Base-by-base conservation (phyloP, 345 rosid genomes). In the Mallotus nudiflorus region DNA sequence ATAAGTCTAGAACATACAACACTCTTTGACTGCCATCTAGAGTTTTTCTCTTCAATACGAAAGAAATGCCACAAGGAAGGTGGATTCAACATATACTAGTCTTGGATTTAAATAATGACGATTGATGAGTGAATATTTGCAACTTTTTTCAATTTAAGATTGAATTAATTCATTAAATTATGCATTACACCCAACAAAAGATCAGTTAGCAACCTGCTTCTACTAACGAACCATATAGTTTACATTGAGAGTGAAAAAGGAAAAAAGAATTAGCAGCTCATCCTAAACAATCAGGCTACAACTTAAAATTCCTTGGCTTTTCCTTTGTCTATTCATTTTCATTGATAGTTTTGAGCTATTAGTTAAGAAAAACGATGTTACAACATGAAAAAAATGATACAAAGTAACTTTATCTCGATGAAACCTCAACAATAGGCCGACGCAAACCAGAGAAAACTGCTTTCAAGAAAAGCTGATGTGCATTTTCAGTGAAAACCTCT, bases 381-480 rank as follows among this genome's bases (percentile, higher is more conserved):
- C n/a, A 11, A 28, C 31, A 54, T 22, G 29, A 7, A 9, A n/a
- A 73, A 61, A n/a, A n/a, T n/a, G 28, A 18, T 51, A 58, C 72
- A 74, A 56, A 40, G 69, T 9, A 48, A 62, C 48, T 57, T 68
- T 57, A 75, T 65, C 48, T 40, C 7, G 70, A 74, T 66, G 67
- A 68, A 11, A 60, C 70, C 44, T 75, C 77, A 35, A 56, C 29
- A 24, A 65, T 66, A 10, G 85, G 61, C 33, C 80, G 71, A 7
- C 87, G 68, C 58, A 90, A 73, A 64, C 96, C 97, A 20, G 88
- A 82, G 77, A 80, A 88, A 71, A 96, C 75, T 46, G 95, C 96
- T 78, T 77, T 75, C 58, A 81, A 76, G 76, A 86, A 88, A 53
- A 92, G 96, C 73, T 96, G 95, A 86, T 91, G 98, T 0, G 65